Base-by-base conservation (phyloP, 1,139 yeast species). In the Magnusiomyces tetraspermus region DNA sequence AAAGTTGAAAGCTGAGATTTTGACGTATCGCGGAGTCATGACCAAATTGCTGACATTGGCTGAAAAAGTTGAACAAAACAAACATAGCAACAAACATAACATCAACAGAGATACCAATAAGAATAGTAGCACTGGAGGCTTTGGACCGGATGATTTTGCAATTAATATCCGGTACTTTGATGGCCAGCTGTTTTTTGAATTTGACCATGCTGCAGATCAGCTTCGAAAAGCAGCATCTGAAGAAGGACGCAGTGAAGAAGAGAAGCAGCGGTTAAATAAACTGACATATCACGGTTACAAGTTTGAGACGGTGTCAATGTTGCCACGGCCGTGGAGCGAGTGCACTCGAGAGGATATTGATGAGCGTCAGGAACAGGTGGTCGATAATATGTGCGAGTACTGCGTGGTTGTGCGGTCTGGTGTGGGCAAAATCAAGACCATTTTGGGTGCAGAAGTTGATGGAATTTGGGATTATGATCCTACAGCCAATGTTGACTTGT, bases 391-490 rank as follows among this genome's bases (percentile, higher is more conserved):
- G 59, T 90, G 83, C 61, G 95, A 86, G 67, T 89, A 80, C 63
- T 75, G 85, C 44, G 77, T 87, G 1, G 84, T 89, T 26, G 92
- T 89, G 6, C 76, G 79, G 58, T 84, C 97, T 0, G 95, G 96
- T 1, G 80, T 89, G 13, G 97, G 96, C 2, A 76, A 76, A 51
- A 76, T 80, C 28, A 79, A 78, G 60, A 69, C 89, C 46, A 66
- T 86, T 1, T 69, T 90, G 48, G 96, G 92, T 1, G 97, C 96
- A 1, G 97, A 92, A 67, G 86, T 90, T 19, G 97, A 90, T 67
- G 84, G 96, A 65, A 82, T 84, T 11, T 83, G 82, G 76, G 96
- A 89, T 68, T 87, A 81, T 62, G 75, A 81, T 57, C 90, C 92
- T 13, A 77, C 71, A 2, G 69, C 70, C 13, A 63, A 19, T 11